Base-by-base conservation (phyloP, 768 basidiomycete genomes). In the Ramaria sp. region DNA sequence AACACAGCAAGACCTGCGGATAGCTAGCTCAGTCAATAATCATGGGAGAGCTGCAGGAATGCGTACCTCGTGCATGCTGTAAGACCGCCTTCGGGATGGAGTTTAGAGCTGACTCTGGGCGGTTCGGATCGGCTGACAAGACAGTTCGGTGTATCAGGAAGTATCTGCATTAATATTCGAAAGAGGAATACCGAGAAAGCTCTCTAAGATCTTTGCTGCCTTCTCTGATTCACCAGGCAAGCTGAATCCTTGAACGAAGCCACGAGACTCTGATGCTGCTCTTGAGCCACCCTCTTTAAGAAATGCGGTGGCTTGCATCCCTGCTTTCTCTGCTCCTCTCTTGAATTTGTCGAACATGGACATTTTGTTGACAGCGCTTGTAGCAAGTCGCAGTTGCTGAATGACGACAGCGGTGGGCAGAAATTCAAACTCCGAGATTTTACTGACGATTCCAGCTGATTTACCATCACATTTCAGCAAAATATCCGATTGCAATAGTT, bases 1-100 rank as follows among this genome's bases (percentile, higher is more conserved):
- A 96, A 97, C 60, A 97, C 78, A 48, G 94, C 94, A 57, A 97
- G 83, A 50, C 93, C 92, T 94, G 60, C n/a, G n/a, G n/a, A n/a
- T n/a, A n/a, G n/a, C n/a, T n/a, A n/a, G n/a, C n/a, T n/a, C n/a
- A n/a, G n/a, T n/a, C n/a, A n/a, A n/a, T n/a, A n/a, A n/a, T n/a
- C n/a, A n/a, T 50, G 43, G 28, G 3, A 16, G 41, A n/a, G 25
- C 47, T 30, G 28, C 55, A 3, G 43, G 34, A 15, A 22, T 5
- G 41, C 55, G 71, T 49, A 87, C 94, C 94, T 75, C 94, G 78
- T 16, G 95, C 92, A 52, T 80, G 77, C 61, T 88, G 87, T 16
- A 99, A 70, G 48, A 98, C 91, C 9, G 83, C 87, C 67, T 96
- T 95, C 1, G 95, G 95, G 62, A 98, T 85, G 2, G 93, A 69